Evolutionary conservation across 164 flowering plant genomes (phyloP), one percentile per base, ranked within the genome.

Genomic region (Umbilicus rupestris): DNA sequence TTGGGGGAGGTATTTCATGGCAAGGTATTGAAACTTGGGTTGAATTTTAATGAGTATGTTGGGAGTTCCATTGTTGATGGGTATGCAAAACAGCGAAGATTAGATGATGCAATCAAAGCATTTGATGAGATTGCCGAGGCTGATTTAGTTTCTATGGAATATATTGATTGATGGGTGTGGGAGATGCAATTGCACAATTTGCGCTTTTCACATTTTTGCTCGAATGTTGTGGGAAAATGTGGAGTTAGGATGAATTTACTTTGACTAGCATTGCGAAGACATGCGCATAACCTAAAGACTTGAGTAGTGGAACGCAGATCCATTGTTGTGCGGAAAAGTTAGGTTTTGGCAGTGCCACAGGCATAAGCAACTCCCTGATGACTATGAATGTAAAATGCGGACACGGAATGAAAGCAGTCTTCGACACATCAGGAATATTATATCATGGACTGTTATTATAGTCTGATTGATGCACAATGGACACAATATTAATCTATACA

Each of bases 361-460:
- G 74, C 42, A 64, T 71, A 8, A 15, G 71, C 16, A 74, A 74
- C 68, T 67, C 74, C 62, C 47, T 71, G 20, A 59, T 65, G 37
- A 74, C 77, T 29, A 74, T 74, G 74, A 68, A 74, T 30, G 65
- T 69, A 28, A 74, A 58, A 67, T 74, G 77, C 37, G 71, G 58
- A 24, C 11, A 33, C 24, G 60, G 65, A 33, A 17, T 9, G 17
- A 64, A 65, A n/a, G n/a, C n/a, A 44, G 59, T 74, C 4, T 74
- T 74, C 20, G 20, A 30, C 52, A 26, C 7, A 39, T 14, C 30
- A 71, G 68, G 31, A 70, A 74, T 33, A 42, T 74, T 10, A 67
- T 74, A 20, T 74, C 77, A n/a, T 74, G 77, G 77, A 74, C 71
- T n/a, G 77, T 71, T 10, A 59, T 71, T 24, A 68, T 74, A 67